Evolutionary conservation across 495 filamentous ascomycete species (phyloP).

Genomic region (Aspergillus haitiensis): DNA sequence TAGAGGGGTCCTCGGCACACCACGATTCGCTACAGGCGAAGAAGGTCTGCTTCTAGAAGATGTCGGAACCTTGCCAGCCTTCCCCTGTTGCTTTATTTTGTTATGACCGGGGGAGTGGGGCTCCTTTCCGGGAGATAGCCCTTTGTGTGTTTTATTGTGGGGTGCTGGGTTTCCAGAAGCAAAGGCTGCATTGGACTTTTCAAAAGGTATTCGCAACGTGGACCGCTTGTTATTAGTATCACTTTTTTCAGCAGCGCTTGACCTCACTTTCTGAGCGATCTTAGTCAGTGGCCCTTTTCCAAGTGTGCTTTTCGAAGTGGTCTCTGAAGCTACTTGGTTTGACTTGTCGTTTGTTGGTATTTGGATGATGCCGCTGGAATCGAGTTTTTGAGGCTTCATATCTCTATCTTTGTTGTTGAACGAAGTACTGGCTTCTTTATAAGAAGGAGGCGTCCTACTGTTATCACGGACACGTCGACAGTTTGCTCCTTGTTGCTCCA

Average conservation of each 20-base stretch:
- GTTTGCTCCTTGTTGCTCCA: background rate
- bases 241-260: constrained; percentile 27
- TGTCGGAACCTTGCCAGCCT: constrained; percentile 14
- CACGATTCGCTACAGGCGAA: constrained; percentile 35
- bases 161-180: constrained; percentile 13
- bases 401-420: background rate
- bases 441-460: background rate
- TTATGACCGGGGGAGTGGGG: constrained; percentile 22
- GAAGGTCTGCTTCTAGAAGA: constrained; percentile 15
- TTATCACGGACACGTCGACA: constrained; percentile 3
- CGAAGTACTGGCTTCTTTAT: background rate
- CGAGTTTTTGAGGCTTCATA: background rate
- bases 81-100: constrained; percentile 17
- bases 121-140: constrained; percentile 27
- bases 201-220: constrained; percentile 22
- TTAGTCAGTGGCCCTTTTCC: constrained; percentile 36
- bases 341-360: background rate
- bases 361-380: background rate
- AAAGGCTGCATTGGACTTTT: constrained; percentile 17
- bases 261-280: constrained; percentile 40
- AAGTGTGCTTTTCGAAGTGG: constrained; percentile 21
- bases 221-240: constrained; percentile 27
- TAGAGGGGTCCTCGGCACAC: constrained; percentile 44
- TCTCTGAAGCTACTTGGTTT: background rate
- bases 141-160: constrained; percentile 22